Base-by-base conservation (phyloP, 495 filamentous ascomycete species). In the Cetradonia linearis region DNA sequence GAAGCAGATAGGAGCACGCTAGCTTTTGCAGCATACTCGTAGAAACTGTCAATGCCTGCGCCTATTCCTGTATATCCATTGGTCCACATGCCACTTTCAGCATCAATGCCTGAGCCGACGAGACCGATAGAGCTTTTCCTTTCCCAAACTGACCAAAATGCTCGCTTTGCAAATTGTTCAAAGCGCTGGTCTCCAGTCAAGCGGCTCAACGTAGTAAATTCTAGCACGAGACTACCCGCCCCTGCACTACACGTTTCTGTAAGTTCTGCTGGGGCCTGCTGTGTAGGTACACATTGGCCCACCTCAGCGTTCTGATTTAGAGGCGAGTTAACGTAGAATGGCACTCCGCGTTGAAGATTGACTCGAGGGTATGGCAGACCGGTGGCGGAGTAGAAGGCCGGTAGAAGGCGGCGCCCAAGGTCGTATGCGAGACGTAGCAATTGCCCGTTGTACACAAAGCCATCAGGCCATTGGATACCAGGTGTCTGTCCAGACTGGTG, bases 211-310 rank as follows among this genome's bases (percentile, higher is more conserved):
- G 88, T 87, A 5, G 90, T 87, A 63, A 98, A 95, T 69, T 98
- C 93, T 0, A 98, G 78, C 14, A 96, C 86, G 10, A 98, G 77
- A 70, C 91, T 96, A 44, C 94, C 93, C 7, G 93, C 93, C 37
- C 94, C 93, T 6, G 93, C 93, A 70, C 89, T 94, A 70, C 93
- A 98, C 2, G 91, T 97, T 71, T 96, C 93, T 7, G 92, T 96
- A 23, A 93, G 86, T 66, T 95, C 91, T 11, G 78, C 72, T 2
- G 73, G 73, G 0, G 77, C 58, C 13, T 68, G 69, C 27, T 65
- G 71, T 28, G 64, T 67, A 10, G 70, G 62, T 33, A 63, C 62
- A 59, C 75, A 80, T 42, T 75, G 62, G 20, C 73, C 74, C 16
- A 69, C 62, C 65, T 72, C 70, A 0, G 69, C 60, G 58, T 74